Evolutionary conservation across 345 rosid genomes (phyloP).

Genomic region (Hibiscus syriacus): DNA sequence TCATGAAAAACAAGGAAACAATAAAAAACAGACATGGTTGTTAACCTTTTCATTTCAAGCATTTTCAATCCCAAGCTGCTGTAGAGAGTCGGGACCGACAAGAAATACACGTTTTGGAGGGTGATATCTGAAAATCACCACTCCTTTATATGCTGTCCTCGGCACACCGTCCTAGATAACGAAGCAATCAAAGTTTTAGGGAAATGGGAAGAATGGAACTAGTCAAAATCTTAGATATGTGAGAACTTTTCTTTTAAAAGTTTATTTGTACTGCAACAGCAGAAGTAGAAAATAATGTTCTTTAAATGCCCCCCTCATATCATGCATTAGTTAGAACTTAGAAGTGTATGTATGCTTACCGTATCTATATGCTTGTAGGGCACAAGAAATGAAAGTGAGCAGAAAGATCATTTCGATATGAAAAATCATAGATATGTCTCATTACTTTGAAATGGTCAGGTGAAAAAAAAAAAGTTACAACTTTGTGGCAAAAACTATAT

Average conservation of each 20-base stretch:
- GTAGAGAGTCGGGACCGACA: slow-evolving; percentile 56
- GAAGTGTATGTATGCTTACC: background rate
- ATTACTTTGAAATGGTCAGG: background rate
- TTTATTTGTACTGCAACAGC: background rate
- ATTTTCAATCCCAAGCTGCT: slow-evolving; percentile 53
- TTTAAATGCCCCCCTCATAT: background rate
- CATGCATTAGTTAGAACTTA: background rate
- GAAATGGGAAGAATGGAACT: background rate
- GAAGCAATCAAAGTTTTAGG: background rate
- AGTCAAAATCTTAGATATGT: background rate
- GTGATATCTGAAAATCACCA: slow-evolving; percentile 68
- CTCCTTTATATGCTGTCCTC: slow-evolving; percentile 89
- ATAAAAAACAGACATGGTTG: background rate
- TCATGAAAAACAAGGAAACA: background rate
- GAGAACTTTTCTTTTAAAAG: background rate
- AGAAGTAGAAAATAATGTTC: background rate
- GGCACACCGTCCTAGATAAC: slow-evolving; percentile 80
- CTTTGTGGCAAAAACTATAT: background rate
- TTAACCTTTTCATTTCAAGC: slow-evolving; percentile 24
- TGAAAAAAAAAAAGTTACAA: background rate
- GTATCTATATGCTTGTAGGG: background rate
- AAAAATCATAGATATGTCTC: background rate
- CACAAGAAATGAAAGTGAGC: background rate
- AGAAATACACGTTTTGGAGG: slow-evolving; percentile 60
- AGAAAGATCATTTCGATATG: background rate